Conservation (phyloP, 106 monocot species). For the Dactylorhiza incarnata region DNA sequence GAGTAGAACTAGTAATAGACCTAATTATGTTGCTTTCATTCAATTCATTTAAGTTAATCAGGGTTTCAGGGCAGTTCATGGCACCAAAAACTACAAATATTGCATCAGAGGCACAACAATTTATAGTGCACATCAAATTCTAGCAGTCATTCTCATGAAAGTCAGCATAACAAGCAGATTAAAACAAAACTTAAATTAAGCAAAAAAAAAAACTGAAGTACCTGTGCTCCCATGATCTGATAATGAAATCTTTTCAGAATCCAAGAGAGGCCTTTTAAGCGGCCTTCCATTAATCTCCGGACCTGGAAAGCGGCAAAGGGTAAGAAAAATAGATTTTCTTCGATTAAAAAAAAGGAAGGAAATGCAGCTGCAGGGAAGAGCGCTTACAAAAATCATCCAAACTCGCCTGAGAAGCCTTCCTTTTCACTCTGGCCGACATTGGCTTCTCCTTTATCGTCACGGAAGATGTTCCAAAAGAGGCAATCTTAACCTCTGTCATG, state of each 20-base stretch:
- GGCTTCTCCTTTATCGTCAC: slow-evolving; percentile 25
- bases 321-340: not conserved
- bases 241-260: slow-evolving; percentile 34
- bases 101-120: not conserved
- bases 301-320: slow-evolving; percentile 25
- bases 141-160: not conserved
- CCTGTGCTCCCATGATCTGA: slow-evolving; percentile 25
- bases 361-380: not conserved
- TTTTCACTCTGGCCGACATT: slow-evolving; percentile 59
- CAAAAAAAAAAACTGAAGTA: not conserved
- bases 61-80: not conserved
- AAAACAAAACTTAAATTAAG: not conserved
- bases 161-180: not conserved
- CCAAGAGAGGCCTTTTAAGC: slow-evolving; percentile 35
- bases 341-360: not conserved
- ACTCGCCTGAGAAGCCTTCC: slow-evolving; percentile 44
- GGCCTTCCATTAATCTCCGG: slow-evolving; percentile 62
- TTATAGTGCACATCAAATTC: not conserved
- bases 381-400: slow-evolving; percentile 60
- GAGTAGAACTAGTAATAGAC: no score
- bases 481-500: slow-evolving; percentile 2
- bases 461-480: slow-evolving; percentile 13
- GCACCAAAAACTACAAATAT: not conserved
- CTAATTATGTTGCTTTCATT: not conserved
- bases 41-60: not conserved